These are phyloP conservation scores for Acanthamoeba lenticulata DNA, from an alignment of 208 protist genomes.

Conservation along the genomic window DNA sequence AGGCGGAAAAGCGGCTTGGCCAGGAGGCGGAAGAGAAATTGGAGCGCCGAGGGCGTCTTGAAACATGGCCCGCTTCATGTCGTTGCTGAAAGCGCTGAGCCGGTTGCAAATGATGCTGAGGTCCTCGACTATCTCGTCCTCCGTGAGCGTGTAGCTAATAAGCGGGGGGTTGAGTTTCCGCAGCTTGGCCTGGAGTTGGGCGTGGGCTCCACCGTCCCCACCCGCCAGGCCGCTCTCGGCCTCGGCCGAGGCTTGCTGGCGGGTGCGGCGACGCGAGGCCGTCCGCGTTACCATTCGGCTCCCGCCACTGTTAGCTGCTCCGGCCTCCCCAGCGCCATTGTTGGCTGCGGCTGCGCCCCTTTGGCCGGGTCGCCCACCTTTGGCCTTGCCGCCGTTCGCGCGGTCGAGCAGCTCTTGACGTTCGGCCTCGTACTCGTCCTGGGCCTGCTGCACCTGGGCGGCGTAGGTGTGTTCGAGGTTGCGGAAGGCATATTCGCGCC, in stretches of 20 bases:
- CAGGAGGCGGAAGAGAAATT: too few species aligned
- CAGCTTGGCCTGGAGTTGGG: constrained; percentile 57
- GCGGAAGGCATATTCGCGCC: constrained; percentile 18
- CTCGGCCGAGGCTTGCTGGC: constrained; percentile 43
- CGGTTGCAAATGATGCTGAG: constrained; percentile 55
- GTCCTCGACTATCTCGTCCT: constrained; percentile 51
- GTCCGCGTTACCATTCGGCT: constrained; percentile 18
- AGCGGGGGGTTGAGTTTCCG: constrained; percentile 53
- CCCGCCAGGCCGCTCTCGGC: neutral
- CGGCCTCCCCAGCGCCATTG: neutral
- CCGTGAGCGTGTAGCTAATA: constrained; percentile 43
- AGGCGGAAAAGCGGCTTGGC: too few species aligned
- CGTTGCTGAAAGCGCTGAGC: neutral
- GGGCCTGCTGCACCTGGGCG: constrained; percentile 27
- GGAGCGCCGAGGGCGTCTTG: constrained; percentile 22
- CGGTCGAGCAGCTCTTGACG: constrained; percentile 32
- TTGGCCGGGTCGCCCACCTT: neutral
- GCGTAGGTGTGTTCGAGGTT: constrained; percentile 56
- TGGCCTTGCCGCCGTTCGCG: neutral
- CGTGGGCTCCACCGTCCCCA: neutral
- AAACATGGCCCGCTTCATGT: constrained; percentile 48
- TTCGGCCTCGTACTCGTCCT: constrained; percentile 41
- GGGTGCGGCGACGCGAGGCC: constrained; percentile 4
- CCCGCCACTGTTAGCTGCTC: neutral
- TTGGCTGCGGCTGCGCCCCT: neutral